Conservation (phyloP, 225 moss, liverwort and hornwort genomes). For the Sphagnum tenellum region DNA sequence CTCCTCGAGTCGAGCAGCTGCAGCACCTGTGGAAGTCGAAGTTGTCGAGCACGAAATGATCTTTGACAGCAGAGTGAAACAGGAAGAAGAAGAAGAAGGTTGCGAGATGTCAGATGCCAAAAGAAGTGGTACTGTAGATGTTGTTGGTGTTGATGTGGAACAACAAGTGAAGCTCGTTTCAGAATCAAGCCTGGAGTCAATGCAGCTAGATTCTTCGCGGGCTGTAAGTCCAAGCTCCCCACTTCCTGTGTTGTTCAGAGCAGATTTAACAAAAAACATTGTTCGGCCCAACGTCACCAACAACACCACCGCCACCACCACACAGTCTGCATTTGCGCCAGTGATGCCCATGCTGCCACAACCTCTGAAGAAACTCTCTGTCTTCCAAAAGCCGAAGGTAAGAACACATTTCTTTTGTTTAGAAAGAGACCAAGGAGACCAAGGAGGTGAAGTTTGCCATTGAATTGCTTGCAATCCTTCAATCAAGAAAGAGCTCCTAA, state of each 20-base stretch:
- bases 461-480: background rate
- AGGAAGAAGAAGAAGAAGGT: conserved; percentile 21
- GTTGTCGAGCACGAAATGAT: conserved; percentile 16
- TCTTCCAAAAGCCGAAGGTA: conserved; percentile 39
- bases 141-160: conserved; percentile 15
- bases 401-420: background rate
- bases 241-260: conserved; percentile 17
- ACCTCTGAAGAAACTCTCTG: conserved; percentile 21
- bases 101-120: conserved; percentile 19
- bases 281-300: conserved; percentile 35
- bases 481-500: background rate
- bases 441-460: no score
- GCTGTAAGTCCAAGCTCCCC: conserved; percentile 55
- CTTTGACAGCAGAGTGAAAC: conserved; percentile 15
- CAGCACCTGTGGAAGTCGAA: no score
- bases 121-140: conserved; percentile 21
- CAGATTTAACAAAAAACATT: conserved; percentile 9
- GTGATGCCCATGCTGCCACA: conserved; percentile 10
- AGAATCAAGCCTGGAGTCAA: conserved; percentile 51
- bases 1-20: conserved; percentile 15
- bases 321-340: conserved; percentile 36
- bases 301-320: conserved; percentile 12
- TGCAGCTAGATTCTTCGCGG: conserved; percentile 29
- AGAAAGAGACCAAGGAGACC: no score
- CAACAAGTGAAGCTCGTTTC: conserved; percentile 17